A percentile compares a stretch with the other conserved stretches of the same genome.
Conservation (phyloP, 2,329 filamentous ascomycete genomes). For the Parafenestella ontariensis region DNA sequence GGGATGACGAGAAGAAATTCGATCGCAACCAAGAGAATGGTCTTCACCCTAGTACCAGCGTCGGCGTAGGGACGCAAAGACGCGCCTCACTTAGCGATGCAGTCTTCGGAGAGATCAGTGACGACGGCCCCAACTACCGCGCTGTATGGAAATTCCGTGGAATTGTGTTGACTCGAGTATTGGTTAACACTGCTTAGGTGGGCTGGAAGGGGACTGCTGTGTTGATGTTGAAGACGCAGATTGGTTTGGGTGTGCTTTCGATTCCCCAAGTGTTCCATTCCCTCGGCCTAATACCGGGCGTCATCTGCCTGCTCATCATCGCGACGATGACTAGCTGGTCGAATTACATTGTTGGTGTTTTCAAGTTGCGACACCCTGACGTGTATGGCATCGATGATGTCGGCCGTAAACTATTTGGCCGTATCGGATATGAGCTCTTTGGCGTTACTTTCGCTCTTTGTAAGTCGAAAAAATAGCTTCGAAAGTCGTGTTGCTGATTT, state of each 20-base stretch:
- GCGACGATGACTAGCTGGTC: slow-evolving; percentile 58
- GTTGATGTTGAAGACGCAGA: slow-evolving; percentile 42
- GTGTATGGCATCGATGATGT: slow-evolving; percentile 67
- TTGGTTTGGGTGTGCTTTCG: slow-evolving; percentile 56
- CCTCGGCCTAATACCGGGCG: slow-evolving; percentile 58
- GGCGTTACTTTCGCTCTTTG: slow-evolving; percentile 45
- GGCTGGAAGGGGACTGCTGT: slow-evolving; percentile 35
- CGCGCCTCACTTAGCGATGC: slow-evolving; percentile 17
- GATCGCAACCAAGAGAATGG: neutral
- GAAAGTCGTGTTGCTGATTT: neutral
- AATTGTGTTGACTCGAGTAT: neutral
- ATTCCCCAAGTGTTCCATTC: slow-evolving; percentile 56
- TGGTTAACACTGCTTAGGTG: slow-evolving; percentile 23
- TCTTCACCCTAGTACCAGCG: neutral
- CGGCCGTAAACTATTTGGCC: slow-evolving; percentile 62
- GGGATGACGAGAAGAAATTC: neutral
- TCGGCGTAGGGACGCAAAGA: neutral
- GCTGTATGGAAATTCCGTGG: slow-evolving; percentile 23
- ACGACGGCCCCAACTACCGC: slow-evolving; percentile 65
- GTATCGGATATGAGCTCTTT: slow-evolving; percentile 59
- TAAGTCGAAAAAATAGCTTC: slow-evolving; percentile 26
- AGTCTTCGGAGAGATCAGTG: slow-evolving; percentile 59
- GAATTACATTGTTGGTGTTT: slow-evolving; percentile 58
- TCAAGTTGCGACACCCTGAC: slow-evolving; percentile 62
- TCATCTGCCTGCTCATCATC: slow-evolving; percentile 53